Evolutionary conservation across 768 basidiomycete genomes (phyloP), one percentile per base, ranked within the genome.

Genomic region (Xanthoconium purpureum): DNA sequence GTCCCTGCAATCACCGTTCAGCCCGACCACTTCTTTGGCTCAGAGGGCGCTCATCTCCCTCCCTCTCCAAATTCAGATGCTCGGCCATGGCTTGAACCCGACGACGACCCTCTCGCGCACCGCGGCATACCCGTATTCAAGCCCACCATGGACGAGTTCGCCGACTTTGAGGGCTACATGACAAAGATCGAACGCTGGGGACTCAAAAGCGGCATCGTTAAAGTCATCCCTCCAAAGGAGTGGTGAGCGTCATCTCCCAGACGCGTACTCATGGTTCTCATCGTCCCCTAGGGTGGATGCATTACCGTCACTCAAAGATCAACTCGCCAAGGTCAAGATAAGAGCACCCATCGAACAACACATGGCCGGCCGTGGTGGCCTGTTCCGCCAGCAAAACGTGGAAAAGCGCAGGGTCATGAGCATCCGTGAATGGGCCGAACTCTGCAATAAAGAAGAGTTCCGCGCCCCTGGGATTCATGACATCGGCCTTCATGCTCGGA

Each of bases 41-140:
- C 78, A 39, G 82, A 84, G 24, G 74, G 63, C 14, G 61, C 63
- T 0, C 69, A 71, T 12, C 60, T 77, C 0, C 82, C 82, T 3
- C 83, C 81, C 9, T 88, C 88, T 8, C 87, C 87, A 11, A 69
- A 79, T 57, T 85, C 85, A 3, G 80, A 84, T 58, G 82, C 82
- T 30, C 79, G 80, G 58, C 75, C 78, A 37, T 89, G 85, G 83
- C 76, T 91, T 35, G 81, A 84, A 61, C 91, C 91, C n/a, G 78
- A 78, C 30, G 89, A 91, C 65, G 91, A 93, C 76, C 89, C 84
- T 28, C 67, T 85, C 30, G 90, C 91, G 0, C 82, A 86, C 63
- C 88, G 90, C 47, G 97, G 96, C 37, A 96, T 98, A 45, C 97
- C 96, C 6, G 94, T 99, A 12, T 99, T 99, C 80, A 89, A 85